Percentiles rank a stretch among this genome's conserved stretches.
Evolutionary conservation across 441 rosid genomes (phyloP).

Genomic region (Aquilaria agallochum): DNA sequence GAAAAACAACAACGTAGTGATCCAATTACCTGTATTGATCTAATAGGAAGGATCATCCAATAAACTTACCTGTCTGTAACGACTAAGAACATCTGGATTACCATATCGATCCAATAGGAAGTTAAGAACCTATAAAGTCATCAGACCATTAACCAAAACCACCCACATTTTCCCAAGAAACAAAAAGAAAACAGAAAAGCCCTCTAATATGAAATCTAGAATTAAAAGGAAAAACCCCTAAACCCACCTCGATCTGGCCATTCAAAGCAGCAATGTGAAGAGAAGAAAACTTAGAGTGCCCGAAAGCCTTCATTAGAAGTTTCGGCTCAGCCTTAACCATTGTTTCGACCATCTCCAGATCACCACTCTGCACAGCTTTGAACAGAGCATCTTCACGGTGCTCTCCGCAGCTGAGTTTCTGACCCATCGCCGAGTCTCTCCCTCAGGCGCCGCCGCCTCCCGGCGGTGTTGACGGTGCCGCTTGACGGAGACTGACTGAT

Average conservation of each 20-base stretch:
- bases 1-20: neutral
- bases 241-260: constrained; percentile 41
- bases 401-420: constrained; percentile 33
- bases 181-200: constrained; percentile 4
- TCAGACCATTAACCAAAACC: constrained; percentile 10
- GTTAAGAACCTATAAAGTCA: constrained; percentile 13
- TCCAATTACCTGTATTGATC: too few species aligned
- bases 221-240: neutral
- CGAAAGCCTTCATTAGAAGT: constrained; percentile 17
- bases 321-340: constrained; percentile 26
- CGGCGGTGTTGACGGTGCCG: neutral
- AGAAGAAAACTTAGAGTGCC: constrained; percentile 26
- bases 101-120: constrained; percentile 12
- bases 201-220: neutral
- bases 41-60: neutral
- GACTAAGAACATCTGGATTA: constrained; percentile 15
- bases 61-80: constrained; percentile 15
- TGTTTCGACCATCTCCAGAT: constrained; percentile 24
- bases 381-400: constrained; percentile 27
- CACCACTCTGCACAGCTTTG: constrained; percentile 37
- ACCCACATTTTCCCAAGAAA: constrained; percentile 11
- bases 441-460: constrained; percentile 23
- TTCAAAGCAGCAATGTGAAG: constrained; percentile 40
- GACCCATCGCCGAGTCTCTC: constrained; percentile 17
- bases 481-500: constrained; percentile 1